Evolutionary conservation across 345 rosid genomes (phyloP), one percentile per base, ranked within the genome.

Genomic region (Pugionium cornutum): DNA sequence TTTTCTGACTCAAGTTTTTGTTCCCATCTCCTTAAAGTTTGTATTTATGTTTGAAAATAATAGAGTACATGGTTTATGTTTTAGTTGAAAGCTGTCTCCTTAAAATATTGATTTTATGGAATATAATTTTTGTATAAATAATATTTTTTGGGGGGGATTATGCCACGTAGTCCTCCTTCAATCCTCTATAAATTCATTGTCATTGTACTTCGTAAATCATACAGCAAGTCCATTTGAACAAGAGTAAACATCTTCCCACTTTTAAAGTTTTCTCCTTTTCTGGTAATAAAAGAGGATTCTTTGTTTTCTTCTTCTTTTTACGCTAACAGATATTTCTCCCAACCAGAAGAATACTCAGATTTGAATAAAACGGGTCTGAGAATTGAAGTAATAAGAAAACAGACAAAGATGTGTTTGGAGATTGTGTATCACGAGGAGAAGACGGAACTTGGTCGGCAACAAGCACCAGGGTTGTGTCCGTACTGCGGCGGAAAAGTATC

Each of bases 401-500:
- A 7, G 31, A 3, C 28, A 42, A 73, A 39, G 45, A 92, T 91
- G 98, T 81, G 94, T 76, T 63, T 83, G 51, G 80, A 67, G 67
- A 50, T 73, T 47, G 70, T 84, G 35, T 86, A 84, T 47, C 76
- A 80, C 1, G 83, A 76, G 47, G 84, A 85, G 46, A 86, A 83
- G 68, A 77, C 66, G 36, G 98, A 88, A 70, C 69, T 89, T 10
- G 89, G 83, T 7, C 75, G 95, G 35, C 95, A 83, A 50, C 71
- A 79, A 43, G 98, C 98, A 25, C 82, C 86, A 0, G 95, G 98
- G 1, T 70, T 79, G 7, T 89, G 98, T 69, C 92, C 98, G 0
- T 80, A 82, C 78, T 92, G 98, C 46, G 86, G 89, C 0, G 95
- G 98, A 10, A 81, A 76, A 78, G 84, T 92, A 37, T 72, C 80